These are phyloP conservation scores for Rhododendron kiyosumense DNA, from an alignment of 148 eudicot species.

Conservation along the genomic window DNA sequence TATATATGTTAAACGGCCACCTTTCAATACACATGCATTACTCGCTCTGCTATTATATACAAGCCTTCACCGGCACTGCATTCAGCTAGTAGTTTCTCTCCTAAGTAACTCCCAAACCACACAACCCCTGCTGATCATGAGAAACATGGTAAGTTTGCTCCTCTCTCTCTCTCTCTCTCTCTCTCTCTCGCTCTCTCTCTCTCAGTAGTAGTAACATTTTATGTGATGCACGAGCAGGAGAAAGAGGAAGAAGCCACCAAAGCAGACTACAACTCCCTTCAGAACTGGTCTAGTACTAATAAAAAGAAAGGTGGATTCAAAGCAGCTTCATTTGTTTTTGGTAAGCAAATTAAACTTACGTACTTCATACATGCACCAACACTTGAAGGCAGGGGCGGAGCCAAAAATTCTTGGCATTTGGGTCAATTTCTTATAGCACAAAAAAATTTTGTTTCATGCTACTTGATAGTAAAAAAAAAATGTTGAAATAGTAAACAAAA, in stretches of 20 bases:
- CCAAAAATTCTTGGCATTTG: too few relatives aligned
- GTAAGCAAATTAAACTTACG: slow-evolving; percentile 13
- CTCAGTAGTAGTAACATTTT: neutral
- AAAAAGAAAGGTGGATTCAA: slow-evolving; percentile 44
- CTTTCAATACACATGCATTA: neutral
- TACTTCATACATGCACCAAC: neutral
- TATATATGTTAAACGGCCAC: neutral
- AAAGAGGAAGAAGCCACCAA: slow-evolving; percentile 18
- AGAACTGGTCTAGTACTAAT: neutral
- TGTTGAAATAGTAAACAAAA: too few relatives aligned
- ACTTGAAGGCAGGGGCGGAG: neutral
- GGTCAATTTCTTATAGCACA: too few relatives aligned
- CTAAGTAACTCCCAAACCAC: neutral
- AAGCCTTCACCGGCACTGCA: neutral
- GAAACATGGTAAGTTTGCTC: slow-evolving; percentile 11
- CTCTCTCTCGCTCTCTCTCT: slow-evolving; percentile 9
- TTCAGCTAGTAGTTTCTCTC: neutral
- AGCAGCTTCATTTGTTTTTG: slow-evolving; percentile 37
- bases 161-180: neutral
- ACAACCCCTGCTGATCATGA: neutral
- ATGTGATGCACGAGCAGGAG: slow-evolving; percentile 12
- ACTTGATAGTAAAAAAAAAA: too few relatives aligned
- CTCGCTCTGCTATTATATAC: neutral
- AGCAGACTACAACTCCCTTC: neutral
- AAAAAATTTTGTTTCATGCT: too few relatives aligned